Conservation (phyloP, 768 basidiomycete species). For the Suillus discolor region DNA sequence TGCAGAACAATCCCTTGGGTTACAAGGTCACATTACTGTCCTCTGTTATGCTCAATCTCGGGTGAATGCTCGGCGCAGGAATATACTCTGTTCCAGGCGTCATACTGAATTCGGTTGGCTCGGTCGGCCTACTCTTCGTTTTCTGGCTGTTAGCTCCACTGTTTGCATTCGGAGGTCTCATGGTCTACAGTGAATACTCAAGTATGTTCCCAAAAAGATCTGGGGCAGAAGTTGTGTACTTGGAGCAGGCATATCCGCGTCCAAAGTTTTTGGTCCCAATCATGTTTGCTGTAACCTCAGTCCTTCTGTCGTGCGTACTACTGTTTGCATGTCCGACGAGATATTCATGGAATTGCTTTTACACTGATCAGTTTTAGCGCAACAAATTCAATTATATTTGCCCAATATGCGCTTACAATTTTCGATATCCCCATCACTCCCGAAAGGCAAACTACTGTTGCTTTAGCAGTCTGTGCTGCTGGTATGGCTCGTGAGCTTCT, state of each 20-base stretch:
- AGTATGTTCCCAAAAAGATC: conserved; percentile 51
- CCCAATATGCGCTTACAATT: conserved; percentile 25
- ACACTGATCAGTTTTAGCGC: conserved; percentile 18
- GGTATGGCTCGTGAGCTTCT: conserved; percentile 19
- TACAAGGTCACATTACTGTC: conserved; percentile 10
- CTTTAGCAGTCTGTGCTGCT: conserved; percentile 25
- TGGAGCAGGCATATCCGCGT: conserved; percentile 32
- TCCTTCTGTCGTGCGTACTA: conserved; percentile 26
- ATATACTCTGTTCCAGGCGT: conserved; percentile 11
- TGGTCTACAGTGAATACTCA: conserved; percentile 43
- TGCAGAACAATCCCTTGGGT: conserved; percentile 9
- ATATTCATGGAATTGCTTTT: not conserved
- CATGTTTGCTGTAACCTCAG: conserved; percentile 39
- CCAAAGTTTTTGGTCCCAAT: conserved; percentile 40
- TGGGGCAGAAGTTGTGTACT: conserved; percentile 51
- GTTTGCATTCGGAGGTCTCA: conserved; percentile 9
- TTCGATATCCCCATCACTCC: conserved; percentile 22
- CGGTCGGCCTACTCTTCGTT: conserved; percentile 5
- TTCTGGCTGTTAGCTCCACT: conserved; percentile 10
- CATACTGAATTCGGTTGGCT: conserved; percentile 10
- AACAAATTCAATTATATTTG: conserved; percentile 28
- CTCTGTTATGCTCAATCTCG: conserved; percentile 10
- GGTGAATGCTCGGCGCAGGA: conserved; percentile 8
- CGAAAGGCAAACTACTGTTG: conserved; percentile 21
- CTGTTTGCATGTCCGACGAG: not conserved